A percentile compares a stretch with the other conserved stretches of the same genome.
phyloP scores from a whole-genome alignment of 202 grass and related monocot species.

The Sporobolus alterniflorus region DNA sequence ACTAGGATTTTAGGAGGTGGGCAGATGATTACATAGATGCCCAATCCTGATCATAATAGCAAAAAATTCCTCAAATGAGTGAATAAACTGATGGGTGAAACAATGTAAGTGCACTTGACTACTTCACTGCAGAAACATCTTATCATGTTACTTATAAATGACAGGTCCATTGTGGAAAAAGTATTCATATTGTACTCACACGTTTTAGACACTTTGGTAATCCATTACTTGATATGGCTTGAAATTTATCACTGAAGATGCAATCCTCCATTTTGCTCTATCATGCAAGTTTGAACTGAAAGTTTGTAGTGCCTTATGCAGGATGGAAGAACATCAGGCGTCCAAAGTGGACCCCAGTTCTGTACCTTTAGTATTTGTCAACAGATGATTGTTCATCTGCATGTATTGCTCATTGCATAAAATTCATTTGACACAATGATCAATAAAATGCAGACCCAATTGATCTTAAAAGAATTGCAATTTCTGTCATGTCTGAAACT shows the following conservation, averaged over 20 bases:
- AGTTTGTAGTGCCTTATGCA: neutral
- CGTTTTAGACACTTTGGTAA: neutral
- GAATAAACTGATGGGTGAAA: constrained; percentile 14
- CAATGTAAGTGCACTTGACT: constrained; percentile 27
- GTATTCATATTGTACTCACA: neutral
- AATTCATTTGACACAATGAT: constrained; percentile 17
- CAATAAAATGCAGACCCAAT: neutral
- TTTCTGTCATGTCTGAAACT: neutral
- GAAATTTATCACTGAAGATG: neutral
- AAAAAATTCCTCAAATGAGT: neutral
- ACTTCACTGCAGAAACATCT: neutral
- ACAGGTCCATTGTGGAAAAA: neutral
- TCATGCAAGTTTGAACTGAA: neutral
- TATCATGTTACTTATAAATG: neutral
- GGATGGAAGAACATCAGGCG: constrained; percentile 13
- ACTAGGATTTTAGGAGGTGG: neutral
- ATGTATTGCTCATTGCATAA: constrained; percentile 8
- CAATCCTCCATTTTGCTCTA: neutral
- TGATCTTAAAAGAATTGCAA: constrained; percentile 1
- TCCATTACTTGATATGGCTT: neutral
- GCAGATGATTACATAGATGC: neutral
- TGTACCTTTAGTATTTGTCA: neutral
- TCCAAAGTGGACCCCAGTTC: constrained; percentile 9
- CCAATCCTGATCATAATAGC: constrained; percentile 12
- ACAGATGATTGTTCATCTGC: constrained; percentile 29